Percentiles rank a stretch among this genome's conserved stretches.
Evolutionary conservation across 2,329 filamentous ascomycete genomes (phyloP).

Genomic region (Cyphellophora attinorum): DNA sequence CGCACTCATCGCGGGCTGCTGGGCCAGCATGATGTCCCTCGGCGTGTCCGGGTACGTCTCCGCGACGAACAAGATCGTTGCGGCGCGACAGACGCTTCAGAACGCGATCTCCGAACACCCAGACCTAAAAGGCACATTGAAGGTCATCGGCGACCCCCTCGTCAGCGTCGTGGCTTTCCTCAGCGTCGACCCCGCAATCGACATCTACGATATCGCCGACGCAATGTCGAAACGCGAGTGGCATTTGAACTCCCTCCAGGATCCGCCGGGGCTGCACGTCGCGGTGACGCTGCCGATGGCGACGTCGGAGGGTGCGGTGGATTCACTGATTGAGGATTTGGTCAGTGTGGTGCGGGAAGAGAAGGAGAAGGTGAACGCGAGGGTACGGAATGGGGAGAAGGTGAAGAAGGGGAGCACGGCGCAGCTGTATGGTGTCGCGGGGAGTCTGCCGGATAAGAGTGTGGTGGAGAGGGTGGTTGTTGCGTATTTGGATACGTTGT

Average conservation of each 20-base stretch:
- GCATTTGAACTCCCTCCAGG: slow-evolving; percentile 92
- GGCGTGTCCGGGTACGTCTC: slow-evolving; percentile 83
- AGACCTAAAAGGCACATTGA: slow-evolving; percentile 60
- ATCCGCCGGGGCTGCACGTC: slow-evolving; percentile 83
- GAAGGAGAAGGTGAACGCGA: slow-evolving; percentile 69
- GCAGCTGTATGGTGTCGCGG: slow-evolving; percentile 88
- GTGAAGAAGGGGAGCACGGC: slow-evolving; percentile 60
- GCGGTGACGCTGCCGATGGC: slow-evolving; percentile 70
- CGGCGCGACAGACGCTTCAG: slow-evolving; percentile 72
- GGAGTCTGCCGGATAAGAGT: slow-evolving; percentile 89
- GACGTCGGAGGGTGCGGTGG: slow-evolving; percentile 63
- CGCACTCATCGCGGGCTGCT: slow-evolving; percentile 89
- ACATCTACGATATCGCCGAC: slow-evolving; percentile 92
- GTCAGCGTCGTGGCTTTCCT: slow-evolving; percentile 87
- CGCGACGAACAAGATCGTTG: slow-evolving; percentile 79
- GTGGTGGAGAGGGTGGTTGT: slow-evolving; percentile 83
- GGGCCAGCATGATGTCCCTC: slow-evolving; percentile 81
- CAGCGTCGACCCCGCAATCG: slow-evolving; percentile 57
- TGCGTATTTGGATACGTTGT: slow-evolving; percentile 86
- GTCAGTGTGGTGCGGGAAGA: slow-evolving; percentile 52
- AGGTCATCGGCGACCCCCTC: slow-evolving; percentile 72
- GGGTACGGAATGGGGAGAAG: slow-evolving; percentile 31
- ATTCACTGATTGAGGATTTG: slow-evolving; percentile 66
- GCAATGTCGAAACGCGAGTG: slow-evolving; percentile 75
- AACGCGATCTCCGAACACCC: slow-evolving; percentile 62